Conservation (phyloP, 2,329 filamentous ascomycete species). For the Neodidymelliopsis sp. region DNA sequence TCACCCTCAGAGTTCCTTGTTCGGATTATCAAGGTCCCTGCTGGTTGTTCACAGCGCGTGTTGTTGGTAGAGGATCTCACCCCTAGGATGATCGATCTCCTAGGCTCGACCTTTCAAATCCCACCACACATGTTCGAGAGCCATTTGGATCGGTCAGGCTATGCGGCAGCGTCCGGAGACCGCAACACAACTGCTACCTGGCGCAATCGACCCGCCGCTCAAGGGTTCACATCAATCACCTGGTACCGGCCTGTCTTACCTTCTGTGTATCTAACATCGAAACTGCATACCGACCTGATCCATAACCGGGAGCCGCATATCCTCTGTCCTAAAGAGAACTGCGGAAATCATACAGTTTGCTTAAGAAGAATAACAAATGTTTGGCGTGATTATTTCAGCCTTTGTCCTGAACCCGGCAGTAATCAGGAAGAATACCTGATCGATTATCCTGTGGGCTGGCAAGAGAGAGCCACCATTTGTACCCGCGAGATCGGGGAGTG, state of each 20-base stretch:
- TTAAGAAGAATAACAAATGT: not conserved
- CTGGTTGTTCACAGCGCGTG: not conserved
- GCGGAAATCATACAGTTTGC: not conserved
- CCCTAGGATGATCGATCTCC: conserved; percentile 17
- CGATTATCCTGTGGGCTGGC: conserved; percentile 1
- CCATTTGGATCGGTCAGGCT: conserved; percentile 22
- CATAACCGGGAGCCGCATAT: not conserved
- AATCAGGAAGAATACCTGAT: not conserved
- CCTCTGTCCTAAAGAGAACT: not conserved
- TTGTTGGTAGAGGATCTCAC: conserved; percentile 24
- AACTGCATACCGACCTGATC: not conserved
- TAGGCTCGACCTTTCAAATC: conserved; percentile 27
- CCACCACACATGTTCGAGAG: conserved; percentile 25
- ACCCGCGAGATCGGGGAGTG: not conserved
- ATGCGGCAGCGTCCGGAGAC: not conserved
- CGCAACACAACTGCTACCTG: not conserved
- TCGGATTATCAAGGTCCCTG: not conserved
- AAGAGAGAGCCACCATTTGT: not conserved
- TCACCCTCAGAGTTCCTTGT: not conserved
- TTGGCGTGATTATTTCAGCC: not conserved
- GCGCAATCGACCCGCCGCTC: not conserved
- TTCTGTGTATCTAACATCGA: not conserved
- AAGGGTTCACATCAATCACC: not conserved
- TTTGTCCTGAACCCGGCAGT: not conserved
- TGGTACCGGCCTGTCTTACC: conserved; percentile 2